These are phyloP conservation scores for Grosmannia penicillata DNA, from an alignment of 2,329 filamentous ascomycete genomes.

Conservation along the genomic window DNA sequence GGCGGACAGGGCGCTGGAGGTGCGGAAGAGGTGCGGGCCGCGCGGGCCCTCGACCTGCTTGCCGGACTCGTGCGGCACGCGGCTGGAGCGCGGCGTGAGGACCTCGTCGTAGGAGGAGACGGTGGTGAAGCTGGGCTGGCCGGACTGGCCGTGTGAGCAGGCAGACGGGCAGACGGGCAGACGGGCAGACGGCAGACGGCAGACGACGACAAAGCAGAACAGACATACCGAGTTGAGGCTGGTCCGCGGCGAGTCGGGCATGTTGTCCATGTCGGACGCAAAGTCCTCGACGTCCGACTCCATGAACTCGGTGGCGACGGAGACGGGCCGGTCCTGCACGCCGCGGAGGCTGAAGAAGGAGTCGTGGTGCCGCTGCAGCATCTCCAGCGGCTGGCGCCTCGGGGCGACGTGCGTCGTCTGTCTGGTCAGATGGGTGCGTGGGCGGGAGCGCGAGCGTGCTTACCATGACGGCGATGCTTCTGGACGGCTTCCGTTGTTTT, in stretches of 20 bases:
- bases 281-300: slow-evolving; percentile 61
- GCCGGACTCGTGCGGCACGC: slow-evolving; percentile 44
- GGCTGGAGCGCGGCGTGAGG: slow-evolving; percentile 57
- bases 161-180: no score
- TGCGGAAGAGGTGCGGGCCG: slow-evolving; percentile 76
- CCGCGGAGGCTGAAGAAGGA: slow-evolving; percentile 45
- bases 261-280: slow-evolving; percentile 43
- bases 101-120: slow-evolving; percentile 77
- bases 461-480: no score
- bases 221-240: slow-evolving; percentile 58
- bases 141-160: slow-evolving; percentile 30
- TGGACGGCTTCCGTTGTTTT: no score
- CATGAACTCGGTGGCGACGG: slow-evolving; percentile 61
- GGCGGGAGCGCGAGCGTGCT: no score
- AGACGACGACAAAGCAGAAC: not conserved
- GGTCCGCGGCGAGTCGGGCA: slow-evolving; percentile 45
- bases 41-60: slow-evolving; percentile 65
- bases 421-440: slow-evolving; percentile 3
- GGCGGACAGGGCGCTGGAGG: slow-evolving; percentile 46
- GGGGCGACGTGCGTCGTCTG: slow-evolving; percentile 8
- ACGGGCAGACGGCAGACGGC: not conserved
- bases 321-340: slow-evolving; percentile 43
- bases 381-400: slow-evolving; percentile 28
- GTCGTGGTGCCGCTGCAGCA: slow-evolving; percentile 37
- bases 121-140: slow-evolving; percentile 67